A percentile compares a stretch with the other conserved stretches of the same genome.
phyloP scores from a whole-genome alignment of 306 rosid species.

The Oxytropis ochrocephala region DNA sequence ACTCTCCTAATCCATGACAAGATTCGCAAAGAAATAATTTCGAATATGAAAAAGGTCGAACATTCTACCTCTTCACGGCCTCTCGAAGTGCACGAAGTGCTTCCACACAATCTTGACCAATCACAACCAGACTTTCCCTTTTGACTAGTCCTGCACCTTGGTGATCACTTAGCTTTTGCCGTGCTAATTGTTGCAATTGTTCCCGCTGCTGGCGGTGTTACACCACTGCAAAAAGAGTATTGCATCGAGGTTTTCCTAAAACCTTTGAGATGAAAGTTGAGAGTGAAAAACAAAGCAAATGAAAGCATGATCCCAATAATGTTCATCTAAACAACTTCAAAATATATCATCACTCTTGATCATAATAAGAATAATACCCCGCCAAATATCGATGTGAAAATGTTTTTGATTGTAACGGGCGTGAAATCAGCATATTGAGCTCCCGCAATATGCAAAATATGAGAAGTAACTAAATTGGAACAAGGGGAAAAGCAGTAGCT shows the following conservation, averaged over 20 bases:
- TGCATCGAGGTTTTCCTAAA: neutral
- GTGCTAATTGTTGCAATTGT: too few relatives aligned
- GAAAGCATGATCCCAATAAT: neutral
- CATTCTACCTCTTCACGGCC: conserved; percentile 64
- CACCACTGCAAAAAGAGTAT: conserved; percentile 49
- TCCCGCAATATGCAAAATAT: too few relatives aligned
- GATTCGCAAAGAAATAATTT: neutral
- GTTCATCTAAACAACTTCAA: neutral
- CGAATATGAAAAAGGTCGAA: neutral
- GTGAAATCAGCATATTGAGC: too few relatives aligned
- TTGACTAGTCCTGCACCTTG: conserved; percentile 39
- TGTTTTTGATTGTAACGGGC: too few relatives aligned
- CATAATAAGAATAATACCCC: too few relatives aligned
- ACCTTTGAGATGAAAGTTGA: neutral
- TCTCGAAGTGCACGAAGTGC: conserved; percentile 82
- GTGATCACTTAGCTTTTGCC: too few relatives aligned
- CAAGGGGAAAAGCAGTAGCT: too few relatives aligned
- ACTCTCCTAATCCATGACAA: too few relatives aligned
- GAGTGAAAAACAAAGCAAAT: neutral
- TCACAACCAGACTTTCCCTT: conserved; percentile 61
- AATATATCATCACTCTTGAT: too few relatives aligned
- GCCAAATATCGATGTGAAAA: too few relatives aligned
- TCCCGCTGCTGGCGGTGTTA: conserved; percentile 52
- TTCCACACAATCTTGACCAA: conserved; percentile 87
- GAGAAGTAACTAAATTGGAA: too few relatives aligned